Conservation (phyloP, 2,329 filamentous ascomycete genomes). For the Ascochyta koolunga region DNA sequence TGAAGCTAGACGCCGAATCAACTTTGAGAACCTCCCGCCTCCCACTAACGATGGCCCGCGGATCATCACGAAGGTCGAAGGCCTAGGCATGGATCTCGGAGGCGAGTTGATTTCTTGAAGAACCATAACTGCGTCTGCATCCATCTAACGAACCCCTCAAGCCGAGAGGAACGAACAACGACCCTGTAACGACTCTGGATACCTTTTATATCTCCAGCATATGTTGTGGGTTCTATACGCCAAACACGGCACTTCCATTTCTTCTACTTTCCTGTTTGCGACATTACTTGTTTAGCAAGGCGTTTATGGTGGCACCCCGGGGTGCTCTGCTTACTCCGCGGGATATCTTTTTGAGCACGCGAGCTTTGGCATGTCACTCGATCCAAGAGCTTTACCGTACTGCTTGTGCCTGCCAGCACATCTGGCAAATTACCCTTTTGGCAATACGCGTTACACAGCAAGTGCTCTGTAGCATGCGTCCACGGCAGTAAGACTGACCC, state of each 20-base stretch:
- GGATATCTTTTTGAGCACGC: slow-evolving; percentile 8
- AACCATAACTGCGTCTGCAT: not conserved
- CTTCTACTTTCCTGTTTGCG: not conserved
- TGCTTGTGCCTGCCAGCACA: not conserved
- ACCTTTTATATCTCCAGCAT: slow-evolving; percentile 5
- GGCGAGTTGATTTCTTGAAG: slow-evolving; percentile 64
- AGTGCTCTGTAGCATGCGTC: slow-evolving; percentile 31
- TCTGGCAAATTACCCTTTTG: slow-evolving; percentile 5
- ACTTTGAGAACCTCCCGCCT: slow-evolving; percentile 77
- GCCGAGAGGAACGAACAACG: not conserved
- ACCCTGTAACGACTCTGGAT: slow-evolving; percentile 13
- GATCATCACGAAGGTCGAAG: slow-evolving; percentile 55
- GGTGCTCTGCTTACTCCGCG: not conserved
- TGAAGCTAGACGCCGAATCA: slow-evolving; percentile 75
- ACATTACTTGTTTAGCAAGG: slow-evolving; percentile 14
- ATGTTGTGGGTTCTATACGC: slow-evolving; percentile 2
- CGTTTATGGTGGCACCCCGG: slow-evolving; percentile 9
- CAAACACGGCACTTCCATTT: not conserved
- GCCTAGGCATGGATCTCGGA: slow-evolving; percentile 69
- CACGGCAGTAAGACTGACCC: slow-evolving; percentile 19
- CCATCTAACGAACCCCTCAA: slow-evolving; percentile 4
- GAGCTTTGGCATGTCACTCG: not conserved
- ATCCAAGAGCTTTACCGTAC: not conserved
- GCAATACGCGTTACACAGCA: slow-evolving; percentile 24
- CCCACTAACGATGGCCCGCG: slow-evolving; percentile 57